Evolutionary conservation across 2,329 filamentous ascomycete species (phyloP), one percentile per base, ranked within the genome.

Genomic region (Rosellinia necatrix): DNA sequence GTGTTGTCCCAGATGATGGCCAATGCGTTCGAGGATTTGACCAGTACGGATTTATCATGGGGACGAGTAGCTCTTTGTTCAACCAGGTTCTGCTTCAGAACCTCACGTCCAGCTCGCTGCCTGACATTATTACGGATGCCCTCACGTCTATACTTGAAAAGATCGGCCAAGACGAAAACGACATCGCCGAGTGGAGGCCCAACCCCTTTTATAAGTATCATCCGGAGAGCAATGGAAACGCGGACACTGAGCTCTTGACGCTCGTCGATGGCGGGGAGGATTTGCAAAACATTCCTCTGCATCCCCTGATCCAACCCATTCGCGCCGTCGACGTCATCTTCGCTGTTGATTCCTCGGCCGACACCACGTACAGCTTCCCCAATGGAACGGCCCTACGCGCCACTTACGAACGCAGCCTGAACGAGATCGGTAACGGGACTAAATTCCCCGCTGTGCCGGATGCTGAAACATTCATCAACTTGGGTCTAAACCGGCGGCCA

Each of bases 31-130:
- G 81, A 6, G 92, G 92, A 1, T 92, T 92, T 61, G 92, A 96
- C 73, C 92, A 92, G 65, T 82, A 83, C 21, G 90, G 90, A 6
- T 96, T 84, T 68, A 78, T 96, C 22, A 91, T 96, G 84, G 92
- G 92, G 47, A 96, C 92, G 0, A 91, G 88, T 19, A 91, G 87
- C 1, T 88, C 89, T 0, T 79, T 96, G 2, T 96, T 96, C 80
- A 96, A 96, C 75, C 78, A 86, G 65, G 82, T 90, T 65, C 74
- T 96, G 15, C 77, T 92, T 3, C 74, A 84, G 9, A 76, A 93
- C 52, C 81, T 90, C 61, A 71, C 70, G 30, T 65, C 70, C 5
- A 67, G 71, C 8, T 72, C 75, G 22, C 69, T 81, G 1, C 79
- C 79, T 2, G 69, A 76, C 0, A 72, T 80, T 29, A 72, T 91